phyloP scores from a whole-genome alignment of 1,284 basidiomycete genomes.

The Leccinum variabile region DNA sequence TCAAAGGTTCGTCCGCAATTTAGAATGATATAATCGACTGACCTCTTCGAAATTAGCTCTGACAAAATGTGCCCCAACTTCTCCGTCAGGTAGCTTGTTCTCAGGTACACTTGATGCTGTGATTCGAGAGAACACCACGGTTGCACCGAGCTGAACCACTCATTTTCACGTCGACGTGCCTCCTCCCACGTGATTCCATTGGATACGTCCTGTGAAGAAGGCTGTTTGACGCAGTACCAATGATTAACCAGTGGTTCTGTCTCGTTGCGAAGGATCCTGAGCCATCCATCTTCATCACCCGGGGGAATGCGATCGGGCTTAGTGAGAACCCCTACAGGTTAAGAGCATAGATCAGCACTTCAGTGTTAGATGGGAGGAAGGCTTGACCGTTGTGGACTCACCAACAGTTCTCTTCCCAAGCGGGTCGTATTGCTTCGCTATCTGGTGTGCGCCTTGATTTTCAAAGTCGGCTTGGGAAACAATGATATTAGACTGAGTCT shows the following conservation, averaged over 20 bases:
- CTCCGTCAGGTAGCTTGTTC: conserved; percentile 55
- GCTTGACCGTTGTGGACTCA: conserved; percentile 30
- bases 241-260: conserved; percentile 56
- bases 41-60: conserved; percentile 59
- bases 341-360: background rate
- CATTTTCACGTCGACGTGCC: conserved; percentile 60
- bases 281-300: conserved; percentile 63
- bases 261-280: conserved; percentile 57
- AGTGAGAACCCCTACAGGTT: conserved; percentile 65
- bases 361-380: background rate
- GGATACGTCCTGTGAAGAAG: conserved; percentile 54
- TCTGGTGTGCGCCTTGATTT: conserved; percentile 64
- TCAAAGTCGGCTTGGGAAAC: conserved; percentile 62
- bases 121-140: conserved; percentile 59
- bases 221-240: conserved; percentile 77
- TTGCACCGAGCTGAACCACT: conserved; percentile 56
- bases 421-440: conserved; percentile 58
- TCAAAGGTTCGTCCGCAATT: too few relatives aligned
- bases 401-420: conserved; percentile 69
- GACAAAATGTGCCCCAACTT: conserved; percentile 56
- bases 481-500: background rate
- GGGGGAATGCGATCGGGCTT: conserved; percentile 63
- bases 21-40: conserved; percentile 7
- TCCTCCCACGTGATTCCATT: conserved; percentile 57
- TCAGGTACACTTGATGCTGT: conserved; percentile 50